A percentile compares a stretch with the other conserved stretches of the same genome.
Conservation (phyloP, 805 yeast genomes). For the Pichia heedii region DNA sequence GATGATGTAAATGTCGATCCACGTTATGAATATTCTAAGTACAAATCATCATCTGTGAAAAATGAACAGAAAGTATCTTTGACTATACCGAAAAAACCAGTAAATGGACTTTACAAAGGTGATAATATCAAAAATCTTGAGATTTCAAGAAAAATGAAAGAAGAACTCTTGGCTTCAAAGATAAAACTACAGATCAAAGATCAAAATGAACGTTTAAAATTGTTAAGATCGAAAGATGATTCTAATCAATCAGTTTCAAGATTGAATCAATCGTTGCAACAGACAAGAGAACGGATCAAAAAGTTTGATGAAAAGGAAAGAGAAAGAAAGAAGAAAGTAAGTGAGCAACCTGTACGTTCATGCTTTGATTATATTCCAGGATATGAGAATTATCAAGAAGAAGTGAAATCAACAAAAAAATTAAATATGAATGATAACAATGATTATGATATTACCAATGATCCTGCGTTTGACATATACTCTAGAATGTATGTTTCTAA, state of each 20-base stretch:
- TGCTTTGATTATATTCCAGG: neutral
- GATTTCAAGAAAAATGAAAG: neutral
- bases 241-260: neutral
- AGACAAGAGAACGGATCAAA: neutral
- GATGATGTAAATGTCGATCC: constrained; percentile 6
- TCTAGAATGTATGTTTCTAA: constrained; percentile 36
- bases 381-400: neutral
- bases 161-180: neutral
- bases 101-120: constrained; percentile 4
- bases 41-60: neutral
- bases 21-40: constrained; percentile 1
- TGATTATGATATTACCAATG: constrained; percentile 2
- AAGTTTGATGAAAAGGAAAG: neutral
- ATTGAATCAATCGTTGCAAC: neutral
- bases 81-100: neutral
- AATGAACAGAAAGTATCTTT: neutral
- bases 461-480: constrained; percentile 28
- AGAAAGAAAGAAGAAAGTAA: neutral
- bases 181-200: neutral
- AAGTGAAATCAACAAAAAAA: neutral
- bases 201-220: neutral
- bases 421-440: neutral
- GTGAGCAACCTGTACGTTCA: neutral
- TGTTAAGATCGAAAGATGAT: neutral
- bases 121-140: neutral